Evolutionary conservation across 1,284 basidiomycete genomes (phyloP).

Genomic region (Melanopsichium pennsylvanicum): DNA sequence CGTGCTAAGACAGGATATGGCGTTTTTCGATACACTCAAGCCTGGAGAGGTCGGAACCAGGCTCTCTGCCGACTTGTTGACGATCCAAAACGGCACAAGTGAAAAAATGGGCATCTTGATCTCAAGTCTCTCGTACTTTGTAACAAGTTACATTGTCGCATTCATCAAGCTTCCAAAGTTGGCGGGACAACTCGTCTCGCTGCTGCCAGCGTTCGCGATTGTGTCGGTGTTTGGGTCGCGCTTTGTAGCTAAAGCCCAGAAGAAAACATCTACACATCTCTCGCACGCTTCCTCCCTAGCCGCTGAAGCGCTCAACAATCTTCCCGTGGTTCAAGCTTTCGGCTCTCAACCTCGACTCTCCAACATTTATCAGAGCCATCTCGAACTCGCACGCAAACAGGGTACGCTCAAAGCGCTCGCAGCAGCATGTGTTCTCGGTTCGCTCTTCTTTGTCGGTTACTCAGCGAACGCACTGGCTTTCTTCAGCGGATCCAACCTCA

Average conservation of each 20-base stretch:
- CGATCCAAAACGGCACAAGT: slow-evolving; percentile 57
- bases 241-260: slow-evolving; percentile 45
- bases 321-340: slow-evolving; percentile 57
- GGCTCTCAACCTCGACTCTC: slow-evolving; percentile 43
- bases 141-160: slow-evolving; percentile 51
- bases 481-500: slow-evolving; percentile 49
- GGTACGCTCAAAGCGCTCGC: slow-evolving; percentile 48
- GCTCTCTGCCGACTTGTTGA: slow-evolving; percentile 49
- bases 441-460: slow-evolving; percentile 58
- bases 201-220: slow-evolving; percentile 50
- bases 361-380: slow-evolving; percentile 47
- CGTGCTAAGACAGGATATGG: slow-evolving; percentile 67
- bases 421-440: slow-evolving; percentile 49
- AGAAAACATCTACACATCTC: slow-evolving; percentile 47
- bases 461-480: slow-evolving; percentile 58
- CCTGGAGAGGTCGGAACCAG: slow-evolving; percentile 53
- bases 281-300: slow-evolving; percentile 49
- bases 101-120: slow-evolving; percentile 60
- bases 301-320: slow-evolving; percentile 48
- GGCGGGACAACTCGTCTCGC: slow-evolving; percentile 47
- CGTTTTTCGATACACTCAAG: slow-evolving; percentile 56
- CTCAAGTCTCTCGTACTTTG: slow-evolving; percentile 52
- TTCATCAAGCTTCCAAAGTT: slow-evolving; percentile 52
- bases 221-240: slow-evolving; percentile 50
- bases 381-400: slow-evolving; percentile 47